Evolutionary conservation across 2,329 filamentous ascomycete genomes (phyloP).

Genomic region (Talaromyces sp.): DNA sequence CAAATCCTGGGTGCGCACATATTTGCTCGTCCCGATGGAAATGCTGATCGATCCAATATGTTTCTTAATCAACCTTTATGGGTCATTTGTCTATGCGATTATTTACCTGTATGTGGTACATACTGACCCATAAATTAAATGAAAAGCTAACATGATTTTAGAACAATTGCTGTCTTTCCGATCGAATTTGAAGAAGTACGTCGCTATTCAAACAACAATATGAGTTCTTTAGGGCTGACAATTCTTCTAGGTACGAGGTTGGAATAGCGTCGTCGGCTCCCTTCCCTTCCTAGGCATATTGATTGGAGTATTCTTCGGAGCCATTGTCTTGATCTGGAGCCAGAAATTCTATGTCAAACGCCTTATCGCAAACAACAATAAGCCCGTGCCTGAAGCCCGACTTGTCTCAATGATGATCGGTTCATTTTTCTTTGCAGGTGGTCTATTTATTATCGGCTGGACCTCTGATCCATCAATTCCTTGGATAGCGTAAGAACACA

Average conservation of each 20-base stretch:
- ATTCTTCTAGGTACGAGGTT: slow-evolving; percentile 32
- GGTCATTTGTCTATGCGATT: slow-evolving; percentile 44
- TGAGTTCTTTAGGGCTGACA: background rate
- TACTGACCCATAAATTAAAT: slow-evolving; percentile 24
- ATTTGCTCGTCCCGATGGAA: background rate
- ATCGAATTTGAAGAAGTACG: slow-evolving; percentile 32
- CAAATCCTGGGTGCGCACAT: slow-evolving; percentile 12
- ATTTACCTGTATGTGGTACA: slow-evolving; percentile 44
- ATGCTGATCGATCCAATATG: slow-evolving; percentile 34
- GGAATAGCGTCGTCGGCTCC: slow-evolving; percentile 34
- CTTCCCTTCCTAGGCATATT: slow-evolving; percentile 43
- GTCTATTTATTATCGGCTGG: slow-evolving; percentile 11
- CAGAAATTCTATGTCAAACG: slow-evolving; percentile 34
- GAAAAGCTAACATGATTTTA: background rate
- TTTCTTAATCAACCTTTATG: slow-evolving; percentile 39
- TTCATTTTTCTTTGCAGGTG: slow-evolving; percentile 16
- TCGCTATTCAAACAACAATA: background rate
- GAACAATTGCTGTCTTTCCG: background rate
- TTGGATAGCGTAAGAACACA: slow-evolving; percentile 2
- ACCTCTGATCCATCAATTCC: slow-evolving; percentile 2
- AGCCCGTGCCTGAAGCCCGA: slow-evolving; percentile 32
- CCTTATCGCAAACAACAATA: slow-evolving; percentile 26
- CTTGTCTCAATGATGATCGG: slow-evolving; percentile 21
- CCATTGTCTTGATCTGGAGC: slow-evolving; percentile 40
- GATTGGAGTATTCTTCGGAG: slow-evolving; percentile 38